Evolutionary conservation across 495 filamentous ascomycete species (phyloP).

Genomic region (Bryoglossum gracile): DNA sequence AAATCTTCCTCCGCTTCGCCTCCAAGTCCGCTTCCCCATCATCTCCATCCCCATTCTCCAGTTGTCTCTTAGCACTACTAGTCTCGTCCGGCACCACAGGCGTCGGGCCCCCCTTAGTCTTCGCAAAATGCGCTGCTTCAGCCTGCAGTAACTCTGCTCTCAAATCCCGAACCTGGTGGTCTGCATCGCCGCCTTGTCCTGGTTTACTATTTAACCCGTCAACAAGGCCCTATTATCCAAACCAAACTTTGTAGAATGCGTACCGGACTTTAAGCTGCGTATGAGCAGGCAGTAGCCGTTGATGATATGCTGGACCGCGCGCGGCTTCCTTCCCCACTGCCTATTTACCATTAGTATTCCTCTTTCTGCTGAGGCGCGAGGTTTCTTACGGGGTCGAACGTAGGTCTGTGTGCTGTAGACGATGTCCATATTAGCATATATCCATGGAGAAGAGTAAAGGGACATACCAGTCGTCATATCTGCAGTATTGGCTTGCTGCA

Average conservation of each 20-base stretch:
- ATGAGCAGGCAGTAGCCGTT: conserved; percentile 88
- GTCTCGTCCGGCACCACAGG: conserved; percentile 34
- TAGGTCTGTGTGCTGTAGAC: conserved; percentile 78
- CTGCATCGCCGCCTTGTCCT: conserved; percentile 82
- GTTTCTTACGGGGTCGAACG: conserved; percentile 75
- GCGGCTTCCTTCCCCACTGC: conserved; percentile 92
- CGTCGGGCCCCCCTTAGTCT: conserved; percentile 56
- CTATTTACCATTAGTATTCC: conserved; percentile 33
- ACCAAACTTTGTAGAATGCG: too few species aligned
- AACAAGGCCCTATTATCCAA: too few species aligned
- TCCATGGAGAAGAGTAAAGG: not conserved
- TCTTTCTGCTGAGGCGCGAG: not conserved
- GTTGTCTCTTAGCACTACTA: conserved; percentile 54
- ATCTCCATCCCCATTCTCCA: conserved; percentile 42
- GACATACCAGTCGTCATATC: conserved; percentile 31
- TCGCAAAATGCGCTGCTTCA: conserved; percentile 81
- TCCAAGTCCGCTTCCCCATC: conserved; percentile 68
- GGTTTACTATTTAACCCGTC: conserved; percentile 48
- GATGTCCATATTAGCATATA: conserved; percentile 17
- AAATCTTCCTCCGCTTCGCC: conserved; percentile 75
- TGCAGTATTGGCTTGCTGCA: not conserved
- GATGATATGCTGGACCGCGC: conserved; percentile 91
- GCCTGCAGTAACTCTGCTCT: conserved; percentile 84
- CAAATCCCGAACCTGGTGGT: conserved; percentile 68
- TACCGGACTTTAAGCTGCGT: conserved; percentile 84